Conservation (phyloP, 192 early-diverging fungal species). For the Geranomyces michiganensis region DNA sequence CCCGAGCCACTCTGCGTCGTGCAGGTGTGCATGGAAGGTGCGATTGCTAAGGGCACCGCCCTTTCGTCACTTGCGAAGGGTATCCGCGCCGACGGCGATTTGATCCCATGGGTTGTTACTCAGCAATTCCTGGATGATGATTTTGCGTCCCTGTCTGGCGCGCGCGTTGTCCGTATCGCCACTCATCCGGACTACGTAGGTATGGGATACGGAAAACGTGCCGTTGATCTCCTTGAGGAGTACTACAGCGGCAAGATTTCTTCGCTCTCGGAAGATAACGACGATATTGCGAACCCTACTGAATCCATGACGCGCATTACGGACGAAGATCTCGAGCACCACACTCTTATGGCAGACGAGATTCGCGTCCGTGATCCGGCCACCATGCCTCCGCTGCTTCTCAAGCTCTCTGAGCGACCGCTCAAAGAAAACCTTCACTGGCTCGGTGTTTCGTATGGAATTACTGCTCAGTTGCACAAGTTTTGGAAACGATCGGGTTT, state of each 20-base stretch:
- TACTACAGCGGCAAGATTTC: constrained; percentile 83
- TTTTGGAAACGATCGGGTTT: constrained; percentile 95
- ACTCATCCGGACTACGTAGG: constrained; percentile 95
- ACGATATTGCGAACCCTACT: not conserved
- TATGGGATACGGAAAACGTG: constrained; percentile 96
- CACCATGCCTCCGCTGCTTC: constrained; percentile 89
- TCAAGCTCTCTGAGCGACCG: constrained; percentile 82
- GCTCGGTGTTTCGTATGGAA: constrained; percentile 94
- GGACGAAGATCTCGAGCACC: constrained; percentile 57
- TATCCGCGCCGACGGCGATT: constrained; percentile 84
- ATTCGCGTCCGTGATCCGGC: constrained; percentile 84
- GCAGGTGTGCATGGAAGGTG: constrained; percentile 91
- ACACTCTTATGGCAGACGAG: constrained; percentile 70
- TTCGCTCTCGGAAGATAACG: constrained; percentile 58
- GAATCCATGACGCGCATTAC: constrained; percentile 52
- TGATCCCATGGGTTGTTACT: constrained; percentile 97
- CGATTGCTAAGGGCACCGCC: constrained; percentile 86
- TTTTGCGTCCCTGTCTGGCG: constrained; percentile 92
- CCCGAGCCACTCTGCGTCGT: constrained; percentile 95
- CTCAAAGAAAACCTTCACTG: constrained; percentile 78
- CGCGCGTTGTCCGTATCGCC: constrained; percentile 95
- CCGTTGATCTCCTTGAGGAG: constrained; percentile 79
- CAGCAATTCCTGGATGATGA: constrained; percentile 96
- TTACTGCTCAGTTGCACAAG: constrained; percentile 87
- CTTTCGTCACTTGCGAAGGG: constrained; percentile 82